Evolutionary conservation across 495 filamentous ascomycete genomes (phyloP).

Genomic region (Trichoderma orchidacearum): DNA sequence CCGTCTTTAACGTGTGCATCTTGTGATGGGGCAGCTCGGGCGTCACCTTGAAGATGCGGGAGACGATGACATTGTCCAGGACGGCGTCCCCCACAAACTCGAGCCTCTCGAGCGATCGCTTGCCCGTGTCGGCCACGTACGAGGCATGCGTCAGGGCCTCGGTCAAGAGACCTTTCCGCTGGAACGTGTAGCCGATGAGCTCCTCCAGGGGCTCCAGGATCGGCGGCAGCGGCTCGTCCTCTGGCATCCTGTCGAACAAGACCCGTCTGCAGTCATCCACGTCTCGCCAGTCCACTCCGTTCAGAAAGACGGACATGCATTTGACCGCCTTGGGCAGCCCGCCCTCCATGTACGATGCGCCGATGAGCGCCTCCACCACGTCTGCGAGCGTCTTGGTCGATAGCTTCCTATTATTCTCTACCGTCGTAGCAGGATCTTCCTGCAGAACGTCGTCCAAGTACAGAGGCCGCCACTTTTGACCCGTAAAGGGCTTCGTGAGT

Average conservation of each 20-base stretch:
- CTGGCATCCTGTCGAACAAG: conserved; percentile 14
- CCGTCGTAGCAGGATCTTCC: not conserved
- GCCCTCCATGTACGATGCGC: conserved; percentile 61
- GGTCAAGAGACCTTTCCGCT: conserved; percentile 51
- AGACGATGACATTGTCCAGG: conserved; percentile 64
- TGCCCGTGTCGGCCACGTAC: conserved; percentile 24
- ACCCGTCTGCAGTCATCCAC: conserved; percentile 18
- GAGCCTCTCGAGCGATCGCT: conserved; percentile 67
- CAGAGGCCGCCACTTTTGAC: conserved; percentile 55
- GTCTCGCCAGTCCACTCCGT: conserved; percentile 42
- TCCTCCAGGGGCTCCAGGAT: conserved; percentile 31
- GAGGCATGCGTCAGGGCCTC: conserved; percentile 84
- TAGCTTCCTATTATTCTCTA: conserved; percentile 19
- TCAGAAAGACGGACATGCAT: conserved; percentile 54
- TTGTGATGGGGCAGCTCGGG: conserved; percentile 40
- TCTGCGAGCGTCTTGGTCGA: conserved; percentile 80
- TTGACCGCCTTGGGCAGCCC: conserved; percentile 47
- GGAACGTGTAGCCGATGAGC: conserved; percentile 60
- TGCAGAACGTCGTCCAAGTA: conserved; percentile 41
- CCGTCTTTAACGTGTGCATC: conserved; percentile 65
- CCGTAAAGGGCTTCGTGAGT: conserved; percentile 50
- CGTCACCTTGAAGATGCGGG: conserved; percentile 17
- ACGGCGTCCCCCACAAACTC: conserved; percentile 87
- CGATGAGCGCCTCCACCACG: conserved; percentile 75
- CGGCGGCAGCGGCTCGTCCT: conserved; percentile 13